A percentile compares a stretch with the other conserved stretches of the same genome.
These are phyloP conservation scores for Phaeosphaeria sp. DNA, from an alignment of 2,329 filamentous ascomycete species.

Conservation along the genomic window DNA sequence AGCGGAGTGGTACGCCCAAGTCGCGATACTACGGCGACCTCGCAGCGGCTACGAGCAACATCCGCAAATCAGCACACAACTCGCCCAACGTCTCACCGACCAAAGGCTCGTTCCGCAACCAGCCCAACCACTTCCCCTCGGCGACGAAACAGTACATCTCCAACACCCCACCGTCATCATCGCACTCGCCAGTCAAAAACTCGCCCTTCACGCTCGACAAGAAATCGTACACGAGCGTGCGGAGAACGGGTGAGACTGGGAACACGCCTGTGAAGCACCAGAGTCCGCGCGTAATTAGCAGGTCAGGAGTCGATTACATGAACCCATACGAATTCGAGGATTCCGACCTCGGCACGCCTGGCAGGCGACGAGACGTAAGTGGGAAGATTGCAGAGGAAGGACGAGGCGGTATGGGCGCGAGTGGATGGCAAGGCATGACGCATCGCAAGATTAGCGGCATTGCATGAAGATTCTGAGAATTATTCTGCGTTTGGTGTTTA, in stretches of 20 bases:
- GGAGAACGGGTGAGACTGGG: conserved; percentile 40
- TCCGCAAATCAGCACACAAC: conserved; percentile 38
- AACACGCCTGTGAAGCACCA: conserved; percentile 36
- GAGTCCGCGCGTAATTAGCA: conserved; percentile 55
- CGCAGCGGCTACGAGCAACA: conserved; percentile 49
- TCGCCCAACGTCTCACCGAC: conserved; percentile 31
- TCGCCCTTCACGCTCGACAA: conserved; percentile 42
- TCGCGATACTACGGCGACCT: conserved; percentile 57
- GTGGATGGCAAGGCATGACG: conserved; percentile 40
- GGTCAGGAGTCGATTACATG: conserved; percentile 55
- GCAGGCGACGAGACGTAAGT: conserved; percentile 64
- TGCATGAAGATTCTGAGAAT: conserved; percentile 17
- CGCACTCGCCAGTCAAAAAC: conserved; percentile 15
- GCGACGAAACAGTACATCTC: conserved; percentile 40
- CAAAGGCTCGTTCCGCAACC: conserved; percentile 23
- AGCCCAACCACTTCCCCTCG: conserved; percentile 32
- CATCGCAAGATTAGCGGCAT: conserved; percentile 52
- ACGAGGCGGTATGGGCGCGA: conserved; percentile 45
- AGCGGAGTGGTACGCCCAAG: conserved; percentile 46
- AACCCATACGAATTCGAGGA: conserved; percentile 44
- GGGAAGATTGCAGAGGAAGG: conserved; percentile 79
- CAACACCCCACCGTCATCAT: conserved; percentile 25
- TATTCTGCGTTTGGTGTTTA: not conserved
- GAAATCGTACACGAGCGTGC: conserved; percentile 40
- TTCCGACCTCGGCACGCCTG: conserved; percentile 39